Base-by-base conservation (phyloP, 2,329 filamentous ascomycete genomes). In the Raffaelea ambrosiae region DNA sequence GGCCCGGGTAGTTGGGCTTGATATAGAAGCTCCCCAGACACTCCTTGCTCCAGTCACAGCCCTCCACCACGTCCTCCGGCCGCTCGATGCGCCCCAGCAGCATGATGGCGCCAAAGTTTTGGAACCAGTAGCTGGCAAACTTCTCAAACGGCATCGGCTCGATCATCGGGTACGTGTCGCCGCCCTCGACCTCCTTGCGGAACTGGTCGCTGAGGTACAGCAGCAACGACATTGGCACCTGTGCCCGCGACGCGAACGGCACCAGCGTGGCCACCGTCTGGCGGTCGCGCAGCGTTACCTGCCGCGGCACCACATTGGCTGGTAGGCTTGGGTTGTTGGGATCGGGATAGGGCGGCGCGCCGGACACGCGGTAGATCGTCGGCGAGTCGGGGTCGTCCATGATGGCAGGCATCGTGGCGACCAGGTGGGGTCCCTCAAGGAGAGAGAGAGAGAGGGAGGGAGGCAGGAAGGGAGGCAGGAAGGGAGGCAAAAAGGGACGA, bases 21-120 rank as follows among this genome's bases (percentile, higher is more conserved):
- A 95, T 86, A 67, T 93, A 94, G 67, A 95, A 95, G 67, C 87
- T 94, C 49, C 89, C 89, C 40, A 95, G 70, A 58, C 88, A 95
- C 58, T 85, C 76, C 59, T 82, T 83, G 54, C 81, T 77, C 88
- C 89, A 95, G 65, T 91, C 86, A 54, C 73, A 71, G 64, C 74
- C 65, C 66, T 81, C 66, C 56, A 73, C 58, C 51, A 77, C 65
- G 48, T 83, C 80, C 47, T 79, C 56, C 22, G 77, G 69, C 48
- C 73, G 74, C 45, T 79, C 76, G 49, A 91, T 80, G 58, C 84
- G 80, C 48, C 89, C 88, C 39, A 93, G 72, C 20, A 95, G 72
- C 87, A 95, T 93, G 62, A 95, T 81, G 43, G 86, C 88, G 42
- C 80, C 88, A 60, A 95, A 95, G 65, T 89, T 88, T 59, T 88